Base-by-base conservation (phyloP, 805 yeast species). In the Metschnikowia continentalis region DNA sequence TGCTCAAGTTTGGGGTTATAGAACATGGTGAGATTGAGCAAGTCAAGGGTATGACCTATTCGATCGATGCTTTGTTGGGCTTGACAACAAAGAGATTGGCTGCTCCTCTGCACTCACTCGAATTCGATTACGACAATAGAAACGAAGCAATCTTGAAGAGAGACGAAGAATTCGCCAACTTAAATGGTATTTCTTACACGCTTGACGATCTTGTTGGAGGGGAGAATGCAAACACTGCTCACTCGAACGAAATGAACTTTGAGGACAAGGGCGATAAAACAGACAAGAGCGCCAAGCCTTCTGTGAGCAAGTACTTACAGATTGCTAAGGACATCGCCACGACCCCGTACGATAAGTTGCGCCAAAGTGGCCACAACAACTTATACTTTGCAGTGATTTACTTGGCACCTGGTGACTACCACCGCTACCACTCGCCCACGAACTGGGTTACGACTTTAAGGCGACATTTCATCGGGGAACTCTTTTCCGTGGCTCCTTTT, bases 401-500 rank as follows among this genome's bases (percentile, higher is more conserved):
- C 65, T 76, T 94, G 48, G 97, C 98, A 0, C 99, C 99, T 0
- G 99, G 99, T 37, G 99, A 94, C 66, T 94, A 94, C 69, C 99
- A 94, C 69, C 85, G 96, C 55, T 94, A 86, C 72, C 99, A 94
- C 67, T 89, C 98, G 10, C 99, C 99, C 2, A 81, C 90, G 1
- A 86, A 88, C 65, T 94, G 99, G 99, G 97, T 94, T 19, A 84
- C 95, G 43, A 89, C 94, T 15, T 67, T 88, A 48, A 84, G 99
- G 64, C 86, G 98, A 55, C 97, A 94, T 70, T 94, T 92, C 65
- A 88, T 91, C 32, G 99, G 99, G 22, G 97, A 94, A 68, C 77
- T 94, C 44, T 94, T 85, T 69, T 87, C 96, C 10, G 99, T 94
- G 13, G 96, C 98, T 0, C 99, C 99, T 7, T 92, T 86, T 66